Percentiles rank a stretch among this genome's conserved stretches.
Conservation (phyloP, 2,329 filamentous ascomycete species). For the Aspergillus unguis region DNA sequence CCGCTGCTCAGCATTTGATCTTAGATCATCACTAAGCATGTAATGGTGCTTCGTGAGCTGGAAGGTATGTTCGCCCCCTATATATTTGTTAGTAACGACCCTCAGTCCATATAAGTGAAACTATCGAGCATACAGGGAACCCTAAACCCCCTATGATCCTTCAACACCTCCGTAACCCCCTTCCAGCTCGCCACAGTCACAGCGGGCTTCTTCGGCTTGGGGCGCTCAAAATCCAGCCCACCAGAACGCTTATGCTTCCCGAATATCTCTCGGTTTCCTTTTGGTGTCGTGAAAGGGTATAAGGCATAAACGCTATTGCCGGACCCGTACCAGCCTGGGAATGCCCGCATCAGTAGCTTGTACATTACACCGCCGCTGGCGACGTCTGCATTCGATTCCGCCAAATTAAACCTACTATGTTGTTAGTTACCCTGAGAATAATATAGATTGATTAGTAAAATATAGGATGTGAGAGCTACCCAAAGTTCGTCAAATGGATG, state of each 20-base stretch:
- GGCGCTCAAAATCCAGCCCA: constrained; percentile 32
- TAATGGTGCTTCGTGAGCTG: constrained; percentile 44
- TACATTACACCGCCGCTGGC: constrained; percentile 51
- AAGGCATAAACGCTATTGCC: constrained; percentile 48
- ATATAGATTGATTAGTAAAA: not conserved
- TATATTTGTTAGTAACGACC: constrained; percentile 30
- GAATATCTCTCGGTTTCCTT: constrained; percentile 45
- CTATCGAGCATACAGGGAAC: constrained; percentile 35
- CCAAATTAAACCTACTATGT: constrained; percentile 27
- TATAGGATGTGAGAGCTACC: constrained; percentile 20
- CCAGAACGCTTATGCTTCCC: constrained; percentile 38
- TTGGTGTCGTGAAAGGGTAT: constrained; percentile 48
- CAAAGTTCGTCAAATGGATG: constrained; percentile 45
- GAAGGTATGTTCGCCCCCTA: constrained; percentile 39
- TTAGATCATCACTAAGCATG: constrained; percentile 47
- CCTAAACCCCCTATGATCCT: constrained; percentile 39
- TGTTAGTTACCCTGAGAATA: not conserved
- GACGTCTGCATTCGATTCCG: constrained; percentile 41
- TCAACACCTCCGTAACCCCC: constrained; percentile 1
- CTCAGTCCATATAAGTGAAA: not conserved
- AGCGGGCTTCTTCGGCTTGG: constrained; percentile 30
- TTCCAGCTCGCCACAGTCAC: constrained; percentile 19
- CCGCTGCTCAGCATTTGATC: constrained; percentile 41
- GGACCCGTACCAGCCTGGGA: constrained; percentile 49
- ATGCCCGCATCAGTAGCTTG: constrained; percentile 49